A percentile compares a stretch with the other conserved stretches of the same genome.
phyloP scores from a whole-genome alignment of 2,329 filamentous ascomycete species.

The Aspergillus fijiensis region DNA sequence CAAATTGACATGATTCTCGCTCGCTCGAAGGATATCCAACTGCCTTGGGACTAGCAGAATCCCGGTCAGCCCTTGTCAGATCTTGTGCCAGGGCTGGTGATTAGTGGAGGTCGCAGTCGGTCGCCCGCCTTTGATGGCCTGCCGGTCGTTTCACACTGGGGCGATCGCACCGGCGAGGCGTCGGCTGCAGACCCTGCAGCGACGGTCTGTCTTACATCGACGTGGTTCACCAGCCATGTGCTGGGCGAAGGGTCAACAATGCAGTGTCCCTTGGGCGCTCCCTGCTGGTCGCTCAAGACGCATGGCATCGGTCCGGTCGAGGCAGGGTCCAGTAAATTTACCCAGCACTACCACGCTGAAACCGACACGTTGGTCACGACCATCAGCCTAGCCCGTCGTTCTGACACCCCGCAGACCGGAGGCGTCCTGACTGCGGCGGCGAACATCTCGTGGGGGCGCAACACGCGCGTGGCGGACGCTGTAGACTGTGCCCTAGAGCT shows the following conservation, averaged over 20 bases:
- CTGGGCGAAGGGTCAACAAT: not conserved
- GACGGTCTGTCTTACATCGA: not conserved
- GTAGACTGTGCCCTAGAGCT: conserved; percentile 3
- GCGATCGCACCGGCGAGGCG: not conserved
- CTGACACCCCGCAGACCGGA: not conserved
- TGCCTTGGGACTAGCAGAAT: not conserved
- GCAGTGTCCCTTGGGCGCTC: not conserved
- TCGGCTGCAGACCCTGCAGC: not conserved
- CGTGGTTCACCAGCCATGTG: not conserved
- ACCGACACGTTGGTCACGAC: not conserved
- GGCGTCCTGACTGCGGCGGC: not conserved
- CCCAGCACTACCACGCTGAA: not conserved
- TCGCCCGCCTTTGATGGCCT: not conserved
- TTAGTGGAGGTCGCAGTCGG: not conserved
- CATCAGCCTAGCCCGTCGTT: not conserved
- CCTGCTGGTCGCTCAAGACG: not conserved
- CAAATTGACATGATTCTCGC: not conserved
- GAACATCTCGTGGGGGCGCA: not conserved
- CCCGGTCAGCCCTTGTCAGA: not conserved
- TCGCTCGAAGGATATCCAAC: not conserved
- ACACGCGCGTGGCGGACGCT: conserved; percentile 1
- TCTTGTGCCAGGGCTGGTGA: not conserved
- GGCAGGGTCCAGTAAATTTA: not conserved
- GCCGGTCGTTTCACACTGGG: not conserved
- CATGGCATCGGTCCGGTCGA: not conserved